phyloP scores from a whole-genome alignment of 2,329 filamentous ascomycete genomes.

The Bipolaris zeicola region DNA sequence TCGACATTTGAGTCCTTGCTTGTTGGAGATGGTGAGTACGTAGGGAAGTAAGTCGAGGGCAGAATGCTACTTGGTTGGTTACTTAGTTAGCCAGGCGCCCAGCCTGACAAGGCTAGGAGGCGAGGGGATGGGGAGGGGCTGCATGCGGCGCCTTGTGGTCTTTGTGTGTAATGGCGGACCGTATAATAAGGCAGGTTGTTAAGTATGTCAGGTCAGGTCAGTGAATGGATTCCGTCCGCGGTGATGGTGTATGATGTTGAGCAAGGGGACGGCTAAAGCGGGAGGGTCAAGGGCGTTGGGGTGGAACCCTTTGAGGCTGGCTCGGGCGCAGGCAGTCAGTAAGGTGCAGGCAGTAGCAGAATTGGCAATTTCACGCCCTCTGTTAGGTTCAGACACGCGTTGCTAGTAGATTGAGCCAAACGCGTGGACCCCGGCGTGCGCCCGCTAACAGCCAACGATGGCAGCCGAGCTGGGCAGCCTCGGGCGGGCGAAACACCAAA shows the following conservation, averaged over 20 bases:
- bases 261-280: constrained; percentile 37
- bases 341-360: constrained; percentile 14
- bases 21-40: constrained; percentile 5
- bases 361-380: constrained; percentile 32
- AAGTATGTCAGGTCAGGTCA: too few relatives aligned
- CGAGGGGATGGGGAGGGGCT: too few relatives aligned
- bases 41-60: too few relatives aligned
- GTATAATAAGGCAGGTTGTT: too few relatives aligned
- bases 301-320: constrained; percentile 11
- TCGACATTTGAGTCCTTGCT: constrained; percentile 27
- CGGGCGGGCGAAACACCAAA: constrained; percentile 17
- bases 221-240: too few relatives aligned
- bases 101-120: too few relatives aligned
- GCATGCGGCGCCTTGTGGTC: too few relatives aligned
- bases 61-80: too few relatives aligned
- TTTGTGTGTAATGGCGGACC: too few relatives aligned
- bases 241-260: constrained; percentile 10
- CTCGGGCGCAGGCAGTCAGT: constrained; percentile 1
- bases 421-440: constrained; percentile 17
- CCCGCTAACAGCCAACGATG: constrained; percentile 10
- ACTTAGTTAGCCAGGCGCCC: too few relatives aligned
- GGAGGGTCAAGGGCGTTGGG: constrained; percentile 30
- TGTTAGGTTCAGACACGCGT: constrained; percentile 17
- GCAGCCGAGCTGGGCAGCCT: constrained; percentile 3
- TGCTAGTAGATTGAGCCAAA: constrained; percentile 14